Evolutionary conservation across 768 basidiomycete species (phyloP).

Genomic region (Tricholoma sp.): DNA sequence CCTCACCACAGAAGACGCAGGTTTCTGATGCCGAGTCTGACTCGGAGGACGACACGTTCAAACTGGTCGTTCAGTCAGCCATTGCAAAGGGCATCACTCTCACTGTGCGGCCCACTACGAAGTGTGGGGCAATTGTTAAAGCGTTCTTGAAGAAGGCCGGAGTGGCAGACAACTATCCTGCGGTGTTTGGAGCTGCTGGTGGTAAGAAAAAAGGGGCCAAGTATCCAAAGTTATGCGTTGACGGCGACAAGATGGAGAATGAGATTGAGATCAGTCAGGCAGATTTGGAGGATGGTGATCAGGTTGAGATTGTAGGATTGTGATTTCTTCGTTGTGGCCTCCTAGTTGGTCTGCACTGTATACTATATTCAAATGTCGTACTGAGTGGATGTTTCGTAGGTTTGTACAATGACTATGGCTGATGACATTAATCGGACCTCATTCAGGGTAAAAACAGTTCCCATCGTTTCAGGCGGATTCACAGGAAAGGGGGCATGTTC

Average conservation of each 20-base stretch:
- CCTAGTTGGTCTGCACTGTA: conserved; percentile 1
- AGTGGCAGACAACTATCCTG: conserved; percentile 49
- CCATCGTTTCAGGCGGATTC: too few species aligned
- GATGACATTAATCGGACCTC: too few species aligned
- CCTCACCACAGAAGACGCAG: conserved; percentile 1
- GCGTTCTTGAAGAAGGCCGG: conserved; percentile 70
- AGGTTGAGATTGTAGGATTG: conserved; percentile 69
- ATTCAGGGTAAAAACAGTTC: too few species aligned
- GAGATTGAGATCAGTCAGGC: conserved; percentile 56
- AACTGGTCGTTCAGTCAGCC: conserved; percentile 58
- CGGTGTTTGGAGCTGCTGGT: conserved; percentile 24
- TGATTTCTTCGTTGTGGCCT: conserved; percentile 18
- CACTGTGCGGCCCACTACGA: conserved; percentile 70
- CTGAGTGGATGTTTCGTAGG: neutral
- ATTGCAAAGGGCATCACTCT: conserved; percentile 52
- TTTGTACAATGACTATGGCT: too few species aligned
- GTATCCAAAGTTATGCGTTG: conserved; percentile 52
- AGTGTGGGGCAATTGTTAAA: conserved; percentile 68
- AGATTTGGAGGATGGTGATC: conserved; percentile 76
- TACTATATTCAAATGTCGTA: neutral
- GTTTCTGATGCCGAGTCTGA: conserved; percentile 38
- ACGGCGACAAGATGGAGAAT: conserved; percentile 67
- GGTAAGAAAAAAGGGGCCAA: conserved; percentile 30
- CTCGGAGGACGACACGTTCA: conserved; percentile 52
- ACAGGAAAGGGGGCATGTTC: too few species aligned